Conservation (phyloP, 2,329 filamentous ascomycete genomes). For the Lojkania enalia region DNA sequence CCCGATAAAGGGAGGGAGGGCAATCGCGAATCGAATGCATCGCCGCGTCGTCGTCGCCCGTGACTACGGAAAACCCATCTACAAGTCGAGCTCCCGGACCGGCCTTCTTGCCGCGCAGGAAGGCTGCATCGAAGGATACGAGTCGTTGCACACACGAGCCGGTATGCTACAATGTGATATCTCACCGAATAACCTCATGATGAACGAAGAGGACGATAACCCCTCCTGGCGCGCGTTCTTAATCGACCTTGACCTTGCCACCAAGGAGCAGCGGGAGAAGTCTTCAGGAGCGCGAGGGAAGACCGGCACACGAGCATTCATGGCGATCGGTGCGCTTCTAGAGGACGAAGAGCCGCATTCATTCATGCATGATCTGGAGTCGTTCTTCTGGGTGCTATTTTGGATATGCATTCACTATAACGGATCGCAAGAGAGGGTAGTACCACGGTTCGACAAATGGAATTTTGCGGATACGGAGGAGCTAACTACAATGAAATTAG, state of each 20-base stretch:
- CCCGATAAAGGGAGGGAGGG: conserved; percentile 13
- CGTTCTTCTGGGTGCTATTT: conserved; percentile 56
- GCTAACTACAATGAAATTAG: conserved; percentile 28
- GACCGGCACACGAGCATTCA: conserved; percentile 52
- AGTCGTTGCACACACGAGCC: conserved; percentile 32
- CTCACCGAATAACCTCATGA: conserved; percentile 27
- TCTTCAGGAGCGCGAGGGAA: conserved; percentile 48
- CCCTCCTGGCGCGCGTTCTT: conserved; percentile 36
- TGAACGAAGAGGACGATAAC: conserved; percentile 19
- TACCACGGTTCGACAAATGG: conserved; percentile 45
- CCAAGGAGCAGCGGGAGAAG: conserved; percentile 39
- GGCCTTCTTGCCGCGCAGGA: conserved; percentile 16
- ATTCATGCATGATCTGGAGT: conserved; percentile 55
- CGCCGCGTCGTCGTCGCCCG: not conserved
- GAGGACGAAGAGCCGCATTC: conserved; percentile 47
- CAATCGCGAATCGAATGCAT: conserved; percentile 1
- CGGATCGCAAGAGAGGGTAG: conserved; percentile 21
- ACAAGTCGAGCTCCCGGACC: conserved; percentile 45
- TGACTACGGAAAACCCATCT: conserved; percentile 47
- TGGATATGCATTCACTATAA: conserved; percentile 51
- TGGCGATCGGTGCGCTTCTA: conserved; percentile 52
- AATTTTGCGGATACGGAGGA: conserved; percentile 40
- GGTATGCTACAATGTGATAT: conserved; percentile 29
- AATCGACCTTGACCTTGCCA: conserved; percentile 47
- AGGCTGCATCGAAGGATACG: conserved; percentile 32